Base-by-base conservation (phyloP, 2,329 filamentous ascomycete genomes). In the Pseudomassariella vexata region DNA sequence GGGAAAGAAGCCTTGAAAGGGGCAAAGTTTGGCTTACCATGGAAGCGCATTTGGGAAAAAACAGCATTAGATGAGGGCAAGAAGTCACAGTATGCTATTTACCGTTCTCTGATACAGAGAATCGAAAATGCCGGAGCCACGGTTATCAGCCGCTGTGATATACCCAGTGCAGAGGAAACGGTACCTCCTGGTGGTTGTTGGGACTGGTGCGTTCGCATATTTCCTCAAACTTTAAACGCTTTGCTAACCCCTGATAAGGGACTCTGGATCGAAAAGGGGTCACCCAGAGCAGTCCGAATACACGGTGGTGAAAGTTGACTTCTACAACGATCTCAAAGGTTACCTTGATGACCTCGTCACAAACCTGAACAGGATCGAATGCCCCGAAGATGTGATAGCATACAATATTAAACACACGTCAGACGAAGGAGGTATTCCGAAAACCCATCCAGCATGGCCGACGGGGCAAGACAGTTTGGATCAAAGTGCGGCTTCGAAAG, bases 11-110 rank as follows among this genome's bases (percentile, higher is more conserved):
- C 79, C 1, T 66, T 87, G 1, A 60, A 70, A 42, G 73, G 70
- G 7, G 80, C 79, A 2, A 68, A 62, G 0, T 86, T 88, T 36
- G 83, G 82, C 6, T 57, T 88, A 1, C 82, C 83, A 0, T 85
- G 82, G 82, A 55, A 74, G 24, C 77, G 72, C 42, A 82, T 87
- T 58, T 88, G 82, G 83, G 61, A 68, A 0, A 60, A 76, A 27
- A 73, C 76, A 1, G n/a, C n/a, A n/a, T n/a, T n/a, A n/a, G 67
- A 76, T 24, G 43, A 55, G 3, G 66, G 73, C 22, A 76, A 84
- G 54, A 65, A 69, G 32, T 43, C 59, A 0, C 23, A 27, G 9
- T 19, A 27, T 5, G 18, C 28, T 5, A 51, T 58, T 2, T 46
- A 74, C 2, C 46, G 85, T 9, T 48, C 61, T 0, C 48, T 76